phyloP scores from a whole-genome alignment of 2,329 filamentous ascomycete genomes.

The Tympanopsis confertula region DNA sequence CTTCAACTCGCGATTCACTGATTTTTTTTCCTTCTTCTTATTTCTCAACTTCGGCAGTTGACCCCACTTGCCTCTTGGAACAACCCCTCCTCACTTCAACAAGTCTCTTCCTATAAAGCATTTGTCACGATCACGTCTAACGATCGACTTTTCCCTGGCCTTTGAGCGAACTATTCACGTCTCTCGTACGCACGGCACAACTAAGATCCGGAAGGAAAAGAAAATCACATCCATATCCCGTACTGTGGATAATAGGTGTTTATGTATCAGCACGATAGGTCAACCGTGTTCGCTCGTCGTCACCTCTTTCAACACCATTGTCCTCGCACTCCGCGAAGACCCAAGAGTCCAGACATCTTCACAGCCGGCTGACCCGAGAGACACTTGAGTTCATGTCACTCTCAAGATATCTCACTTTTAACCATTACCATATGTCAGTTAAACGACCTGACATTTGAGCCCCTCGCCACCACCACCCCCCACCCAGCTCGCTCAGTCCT shows the following conservation, averaged over 20 bases:
- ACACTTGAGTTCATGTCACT: conserved; percentile 44
- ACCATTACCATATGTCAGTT: conserved; percentile 33
- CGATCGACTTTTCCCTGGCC: background rate
- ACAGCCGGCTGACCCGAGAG: conserved; percentile 72
- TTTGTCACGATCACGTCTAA: too few relatives aligned
- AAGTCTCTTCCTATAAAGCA: too few relatives aligned
- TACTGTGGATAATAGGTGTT: conserved; percentile 44
- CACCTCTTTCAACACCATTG: conserved; percentile 90
- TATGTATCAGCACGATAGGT: conserved; percentile 96
- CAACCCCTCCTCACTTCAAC: background rate
- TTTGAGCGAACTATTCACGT: background rate
- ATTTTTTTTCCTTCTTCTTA: background rate
- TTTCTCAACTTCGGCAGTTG: background rate
- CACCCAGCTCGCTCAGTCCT: too few relatives aligned
- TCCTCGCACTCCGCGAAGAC: conserved; percentile 93
- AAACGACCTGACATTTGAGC: conserved; percentile 17
- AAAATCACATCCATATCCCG: conserved; percentile 14
- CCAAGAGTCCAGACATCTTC: conserved; percentile 78
- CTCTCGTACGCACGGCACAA: background rate
- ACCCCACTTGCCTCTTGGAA: background rate
- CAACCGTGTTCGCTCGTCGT: conserved; percentile 86
- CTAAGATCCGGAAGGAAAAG: conserved; percentile 2
- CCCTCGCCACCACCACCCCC: too few relatives aligned
- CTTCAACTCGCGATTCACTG: too few relatives aligned
- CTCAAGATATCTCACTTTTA: conserved; percentile 30